Evolutionary conservation across 2,329 filamentous ascomycete genomes (phyloP), one percentile per base, ranked within the genome.

Genomic region (Pseudonectria buxi): DNA sequence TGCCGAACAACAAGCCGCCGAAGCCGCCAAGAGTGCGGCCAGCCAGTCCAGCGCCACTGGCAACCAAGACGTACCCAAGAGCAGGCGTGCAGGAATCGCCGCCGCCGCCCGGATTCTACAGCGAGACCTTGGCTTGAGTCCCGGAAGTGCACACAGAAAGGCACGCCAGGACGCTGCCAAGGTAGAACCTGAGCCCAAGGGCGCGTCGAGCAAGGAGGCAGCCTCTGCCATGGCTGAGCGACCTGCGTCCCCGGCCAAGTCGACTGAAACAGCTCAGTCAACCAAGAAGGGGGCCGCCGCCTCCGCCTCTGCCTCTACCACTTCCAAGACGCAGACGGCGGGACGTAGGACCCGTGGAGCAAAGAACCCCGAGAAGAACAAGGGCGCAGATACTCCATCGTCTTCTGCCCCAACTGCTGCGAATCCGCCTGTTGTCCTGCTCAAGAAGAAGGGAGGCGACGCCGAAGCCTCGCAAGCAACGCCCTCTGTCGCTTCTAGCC

Each of bases 71-170:
- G 57, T 54, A 2, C 64, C 69, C 3, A 81, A 77, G 58, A 76
- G 68, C 38, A 72, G 75, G 18, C 67, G 74, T 28, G 71, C 72
- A 6, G 74, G 71, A n/a, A 79, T 81, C 34, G 69, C 76, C 22
- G 74, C 76, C 7, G 78, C 79, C 10, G 78, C 78, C 10, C 71
- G 77, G 12, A 76, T 83, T 35, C 51, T 84, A 13, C 78, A 82
- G 54, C 72, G 79, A 24, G 79, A 84, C 43, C 65, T 83, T 13
- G 78, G 78, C 14, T 67, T 83, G 1, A 80, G 74, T 39, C 74
- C 76, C 10, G 76, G 76, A 26, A 76, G 73, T 47, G 74, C 78
- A 11, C 74, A 80, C 54, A 67, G 78, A 39, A 72, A 73, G 51
- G 74, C 74, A 12, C 71, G 76, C 7, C 71, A 74, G 40, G 72